Evolutionary conservation across 257 asterid genomes (phyloP), one percentile per base, ranked within the genome.

Genomic region (Eucommia ulmoides): DNA sequence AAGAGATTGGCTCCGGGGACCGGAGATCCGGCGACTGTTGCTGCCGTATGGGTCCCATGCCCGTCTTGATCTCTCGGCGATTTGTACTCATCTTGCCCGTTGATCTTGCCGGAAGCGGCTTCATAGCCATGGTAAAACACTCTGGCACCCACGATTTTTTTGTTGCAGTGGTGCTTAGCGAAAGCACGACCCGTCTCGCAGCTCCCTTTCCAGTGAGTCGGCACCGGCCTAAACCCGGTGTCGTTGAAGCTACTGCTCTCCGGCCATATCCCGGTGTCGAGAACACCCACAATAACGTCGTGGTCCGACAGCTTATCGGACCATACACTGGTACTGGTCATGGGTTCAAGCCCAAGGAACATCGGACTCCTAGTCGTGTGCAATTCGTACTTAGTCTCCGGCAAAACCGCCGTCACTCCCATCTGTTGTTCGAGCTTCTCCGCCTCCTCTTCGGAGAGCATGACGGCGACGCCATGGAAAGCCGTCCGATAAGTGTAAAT

Each of bases 241-340:
- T 85, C 96, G 52, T 85, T 89, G 69, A 89, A 89, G 65, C 96
- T 89, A 23, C 77, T 88, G 51, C 92, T 78, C 48, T 89, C 96
- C 6, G 98, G 96, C 98, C 98, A 89, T 1, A 89, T 70, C 2
- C 98, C 96, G 3, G 96, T 89, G 50, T 89, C 98, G 0, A 89
- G 58, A 0, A 89, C 94, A 0, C 96, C 98, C 3, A 89, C 82
- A 0, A 89, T 67, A 0, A 85, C 98, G 33, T 82, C 74, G 21
- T 72, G 51, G 23, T 65, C 66, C 4, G 67, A 52, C 5, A 60
- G 35, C 15, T 50, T 56, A 33, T 73, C 69, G 0, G 74, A 42
- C 44, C 73, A 42, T 9, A 64, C 23, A 54, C 56, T 68, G 1
- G 59, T 67, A 59, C 75, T 68, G 16, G 65, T 71, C 17, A 53